Percentiles rank a stretch among this genome's conserved stretches.
Conservation (phyloP, 768 basidiomycete genomes). For the Tricholoma hemisulphureum region DNA sequence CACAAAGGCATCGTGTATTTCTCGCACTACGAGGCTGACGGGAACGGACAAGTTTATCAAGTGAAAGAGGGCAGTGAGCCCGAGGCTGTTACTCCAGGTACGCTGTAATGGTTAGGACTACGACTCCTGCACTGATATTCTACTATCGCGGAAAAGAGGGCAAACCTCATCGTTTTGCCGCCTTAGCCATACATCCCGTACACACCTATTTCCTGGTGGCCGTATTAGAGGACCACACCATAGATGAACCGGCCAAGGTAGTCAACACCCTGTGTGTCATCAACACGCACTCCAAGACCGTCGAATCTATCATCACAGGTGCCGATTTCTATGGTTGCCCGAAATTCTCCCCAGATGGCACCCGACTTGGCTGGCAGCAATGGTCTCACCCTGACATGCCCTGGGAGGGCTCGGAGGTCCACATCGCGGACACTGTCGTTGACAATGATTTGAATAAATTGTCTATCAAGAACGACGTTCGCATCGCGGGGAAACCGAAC, state of each 20-base stretch:
- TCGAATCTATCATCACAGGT: constrained; percentile 49
- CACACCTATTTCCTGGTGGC: constrained; percentile 55
- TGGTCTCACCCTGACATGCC: constrained; percentile 30
- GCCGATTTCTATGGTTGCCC: constrained; percentile 73
- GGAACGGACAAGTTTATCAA: constrained; percentile 50
- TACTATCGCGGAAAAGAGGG: constrained; percentile 34
- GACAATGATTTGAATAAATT: constrained; percentile 24
- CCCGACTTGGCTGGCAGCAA: constrained; percentile 24
- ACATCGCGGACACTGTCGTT: constrained; percentile 46
- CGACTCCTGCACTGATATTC: constrained; percentile 1
- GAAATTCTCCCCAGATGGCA: constrained; percentile 24
- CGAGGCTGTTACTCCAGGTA: constrained; percentile 64
- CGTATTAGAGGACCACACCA: constrained; percentile 71
- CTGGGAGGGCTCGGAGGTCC: constrained; percentile 23
- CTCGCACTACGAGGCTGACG: constrained; percentile 42
- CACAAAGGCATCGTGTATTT: constrained; percentile 50
- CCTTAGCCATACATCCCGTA: constrained; percentile 57
- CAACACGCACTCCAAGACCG: constrained; percentile 41
- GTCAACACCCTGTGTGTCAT: constrained; percentile 59
- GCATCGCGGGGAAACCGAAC: constrained; percentile 51
- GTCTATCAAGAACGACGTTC: constrained; percentile 34
- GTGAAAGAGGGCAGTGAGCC: constrained; percentile 33
- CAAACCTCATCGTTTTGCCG: constrained; percentile 57
- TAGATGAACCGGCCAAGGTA: constrained; percentile 47
- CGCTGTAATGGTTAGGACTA: constrained; percentile 8